phyloP scores from a whole-genome alignment of 352 stramenopile genomes.

The Phytophthora chlamydospora region DNA sequence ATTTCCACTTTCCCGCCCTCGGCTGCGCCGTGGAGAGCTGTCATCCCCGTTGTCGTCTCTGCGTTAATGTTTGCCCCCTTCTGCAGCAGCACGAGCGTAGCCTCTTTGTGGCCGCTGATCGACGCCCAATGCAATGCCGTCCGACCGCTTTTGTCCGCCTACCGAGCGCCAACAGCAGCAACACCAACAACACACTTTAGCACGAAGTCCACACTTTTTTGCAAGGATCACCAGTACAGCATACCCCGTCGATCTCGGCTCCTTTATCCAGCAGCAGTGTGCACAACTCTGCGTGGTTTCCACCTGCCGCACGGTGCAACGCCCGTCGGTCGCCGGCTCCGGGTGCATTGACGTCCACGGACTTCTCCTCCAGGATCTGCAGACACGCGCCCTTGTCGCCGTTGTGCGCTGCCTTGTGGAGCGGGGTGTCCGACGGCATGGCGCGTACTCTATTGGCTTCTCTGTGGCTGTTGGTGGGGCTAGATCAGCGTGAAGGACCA shows the following conservation, averaged over 20 bases:
- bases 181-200: slow-evolving; percentile 11
- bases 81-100: slow-evolving; percentile 81
- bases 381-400: slow-evolving; percentile 88
- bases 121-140: slow-evolving; percentile 93
- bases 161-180: slow-evolving; percentile 4
- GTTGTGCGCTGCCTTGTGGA: slow-evolving; percentile 92
- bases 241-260: slow-evolving; percentile 85
- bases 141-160: slow-evolving; percentile 93
- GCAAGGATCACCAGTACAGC: slow-evolving; percentile 4
- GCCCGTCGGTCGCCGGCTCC: slow-evolving; percentile 87
- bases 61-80: slow-evolving; percentile 91
- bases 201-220: slow-evolving; percentile 1
- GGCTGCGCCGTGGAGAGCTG: slow-evolving; percentile 86
- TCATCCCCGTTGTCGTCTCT: slow-evolving; percentile 91
- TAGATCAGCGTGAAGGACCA: slow-evolving; percentile 9
- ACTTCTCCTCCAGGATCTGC: slow-evolving; percentile 89
- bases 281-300: slow-evolving; percentile 90
- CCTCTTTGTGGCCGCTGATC: slow-evolving; percentile 93
- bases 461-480: slow-evolving; percentile 6
- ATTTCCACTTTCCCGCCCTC: slow-evolving; percentile 93
- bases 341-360: slow-evolving; percentile 88
- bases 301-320: slow-evolving; percentile 87
- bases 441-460: slow-evolving; percentile 12
- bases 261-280: slow-evolving; percentile 87
- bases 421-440: slow-evolving; percentile 89